phyloP scores from a whole-genome alignment of 345 rosid genomes.

The Syzygium aromaticum region DNA sequence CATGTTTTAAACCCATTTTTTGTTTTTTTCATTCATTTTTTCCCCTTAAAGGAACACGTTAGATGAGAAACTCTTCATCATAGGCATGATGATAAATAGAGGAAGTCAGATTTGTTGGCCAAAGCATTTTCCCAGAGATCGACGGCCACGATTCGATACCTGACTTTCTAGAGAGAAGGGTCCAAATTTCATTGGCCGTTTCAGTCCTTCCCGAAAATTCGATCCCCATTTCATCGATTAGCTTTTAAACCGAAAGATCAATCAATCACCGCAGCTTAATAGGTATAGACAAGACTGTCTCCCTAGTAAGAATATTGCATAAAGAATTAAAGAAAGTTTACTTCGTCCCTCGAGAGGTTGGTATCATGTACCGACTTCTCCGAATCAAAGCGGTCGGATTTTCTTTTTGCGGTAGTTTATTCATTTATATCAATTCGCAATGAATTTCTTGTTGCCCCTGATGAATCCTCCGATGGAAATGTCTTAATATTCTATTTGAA shows the following conservation, averaged over 20 bases:
- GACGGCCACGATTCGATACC: background rate
- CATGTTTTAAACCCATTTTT: background rate
- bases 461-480: background rate
- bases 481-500: no score
- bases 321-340: background rate
- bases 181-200: rapidly evolving
- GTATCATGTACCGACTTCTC: background rate
- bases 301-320: rapidly evolving
- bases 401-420: background rate
- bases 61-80: background rate
- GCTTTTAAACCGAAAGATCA: background rate
- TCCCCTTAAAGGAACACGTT: background rate
- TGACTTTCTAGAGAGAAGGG: rapidly evolving
- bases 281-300: background rate
- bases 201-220: background rate
- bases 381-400: background rate
- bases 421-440: background rate
- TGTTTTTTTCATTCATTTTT: background rate
- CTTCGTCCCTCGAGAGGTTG: background rate
- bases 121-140: background rate
- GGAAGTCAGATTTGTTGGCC: background rate
- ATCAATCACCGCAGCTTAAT: background rate
- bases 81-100: background rate
- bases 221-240: rapidly evolving
- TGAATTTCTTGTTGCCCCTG: background rate